A percentile compares a stretch with the other conserved stretches of the same genome.
These are phyloP conservation scores for Syncephalastrum contaminatum DNA, from an alignment of 371 early-diverging fungal genomes.

Conservation along the genomic window DNA sequence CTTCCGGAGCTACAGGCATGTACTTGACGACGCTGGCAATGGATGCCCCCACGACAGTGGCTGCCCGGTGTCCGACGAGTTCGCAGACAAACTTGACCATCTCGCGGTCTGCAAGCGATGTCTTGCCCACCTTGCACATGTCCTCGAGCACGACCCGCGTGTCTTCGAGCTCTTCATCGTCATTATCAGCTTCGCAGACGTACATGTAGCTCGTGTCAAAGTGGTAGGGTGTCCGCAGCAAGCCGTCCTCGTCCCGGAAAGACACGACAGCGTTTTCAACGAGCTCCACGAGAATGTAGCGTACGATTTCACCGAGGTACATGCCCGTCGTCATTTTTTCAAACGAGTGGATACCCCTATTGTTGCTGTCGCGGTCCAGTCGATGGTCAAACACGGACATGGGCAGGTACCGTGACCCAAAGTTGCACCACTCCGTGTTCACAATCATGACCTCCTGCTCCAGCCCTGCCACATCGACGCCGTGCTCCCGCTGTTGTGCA, in stretches of 20 bases:
- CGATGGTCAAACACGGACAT: constrained; percentile 76
- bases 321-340: constrained; percentile 94
- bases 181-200: constrained; percentile 46
- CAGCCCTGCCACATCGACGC: constrained; percentile 13
- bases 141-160: constrained; percentile 45
- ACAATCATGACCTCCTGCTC: constrained; percentile 80
- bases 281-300: constrained; percentile 74
- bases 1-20: constrained; percentile 22
- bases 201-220: constrained; percentile 86
- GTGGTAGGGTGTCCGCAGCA: constrained; percentile 54
- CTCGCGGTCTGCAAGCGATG: constrained; percentile 36
- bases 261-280: constrained; percentile 61
- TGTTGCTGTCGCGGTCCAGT: constrained; percentile 73
- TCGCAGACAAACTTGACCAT: constrained; percentile 46
- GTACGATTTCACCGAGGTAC: constrained; percentile 90
- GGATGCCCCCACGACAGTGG: constrained; percentile 36
- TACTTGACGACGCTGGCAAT: constrained; percentile 43
- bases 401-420: constrained; percentile 73
- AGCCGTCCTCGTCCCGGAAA: constrained; percentile 27
- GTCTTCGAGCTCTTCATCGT: constrained; percentile 30
- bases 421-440: constrained; percentile 87
- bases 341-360: constrained; percentile 77
- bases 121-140: constrained; percentile 37
- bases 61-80: constrained; percentile 41
- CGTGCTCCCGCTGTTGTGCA: constrained; percentile 7